phyloP scores from a whole-genome alignment of 352 stramenopile genomes.

The Globisporangium splendens region DNA sequence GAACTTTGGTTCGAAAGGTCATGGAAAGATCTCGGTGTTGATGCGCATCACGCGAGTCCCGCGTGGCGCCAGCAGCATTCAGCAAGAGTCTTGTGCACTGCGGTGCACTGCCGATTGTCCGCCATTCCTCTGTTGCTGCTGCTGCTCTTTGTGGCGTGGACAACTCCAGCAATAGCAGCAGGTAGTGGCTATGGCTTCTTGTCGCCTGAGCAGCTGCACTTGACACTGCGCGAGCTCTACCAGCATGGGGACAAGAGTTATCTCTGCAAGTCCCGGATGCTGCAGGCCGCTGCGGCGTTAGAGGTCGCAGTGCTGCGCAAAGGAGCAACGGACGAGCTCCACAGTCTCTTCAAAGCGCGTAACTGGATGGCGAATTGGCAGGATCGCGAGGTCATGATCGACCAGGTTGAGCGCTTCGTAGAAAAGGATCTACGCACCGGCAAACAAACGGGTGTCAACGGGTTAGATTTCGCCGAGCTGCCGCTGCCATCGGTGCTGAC shows the following conservation, averaged over 20 bases:
- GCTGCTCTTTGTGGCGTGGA: slow-evolving; percentile 1
- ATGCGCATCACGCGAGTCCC: too few species aligned
- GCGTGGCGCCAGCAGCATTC: too few species aligned
- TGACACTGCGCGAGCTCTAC: slow-evolving; percentile 35
- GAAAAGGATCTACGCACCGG: slow-evolving; percentile 16
- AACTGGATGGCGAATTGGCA: slow-evolving; percentile 72
- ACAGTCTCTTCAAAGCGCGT: slow-evolving; percentile 56
- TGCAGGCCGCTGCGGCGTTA: slow-evolving; percentile 38
- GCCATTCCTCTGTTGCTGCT: too few species aligned
- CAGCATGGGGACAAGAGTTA: slow-evolving; percentile 47
- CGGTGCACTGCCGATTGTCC: too few species aligned
- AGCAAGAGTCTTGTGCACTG: too few species aligned
- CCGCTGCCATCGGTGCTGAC: slow-evolving; percentile 21
- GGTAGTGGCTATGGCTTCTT: not conserved
- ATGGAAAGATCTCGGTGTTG: too few species aligned
- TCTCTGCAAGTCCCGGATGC: slow-evolving; percentile 44
- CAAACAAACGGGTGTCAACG: slow-evolving; percentile 17
- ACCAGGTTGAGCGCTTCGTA: slow-evolving; percentile 24
- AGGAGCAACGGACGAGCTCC: slow-evolving; percentile 23
- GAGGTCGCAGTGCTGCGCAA: slow-evolving; percentile 48
- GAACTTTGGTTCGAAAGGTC: too few species aligned
- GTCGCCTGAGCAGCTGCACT: slow-evolving; percentile 25
- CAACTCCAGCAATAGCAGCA: not conserved
- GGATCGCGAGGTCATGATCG: slow-evolving; percentile 49
- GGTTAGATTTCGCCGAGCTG: slow-evolving; percentile 50